Percentiles rank a stretch among this genome's conserved stretches.
phyloP scores from a whole-genome alignment of 2,329 filamentous ascomycete genomes.

The Verticillium nubilum region DNA sequence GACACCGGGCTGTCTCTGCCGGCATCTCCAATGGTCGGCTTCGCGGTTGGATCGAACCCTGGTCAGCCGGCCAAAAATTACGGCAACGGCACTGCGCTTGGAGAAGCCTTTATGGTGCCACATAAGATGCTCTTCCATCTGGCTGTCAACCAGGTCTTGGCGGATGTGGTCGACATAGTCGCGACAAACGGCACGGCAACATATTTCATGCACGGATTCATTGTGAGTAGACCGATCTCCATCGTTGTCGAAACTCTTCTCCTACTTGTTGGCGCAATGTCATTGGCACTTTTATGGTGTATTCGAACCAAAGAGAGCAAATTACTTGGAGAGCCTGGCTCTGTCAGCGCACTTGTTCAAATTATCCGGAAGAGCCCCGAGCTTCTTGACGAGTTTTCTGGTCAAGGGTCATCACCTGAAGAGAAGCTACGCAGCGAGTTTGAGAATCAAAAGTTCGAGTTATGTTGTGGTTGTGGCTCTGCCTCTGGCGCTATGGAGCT shows the following conservation, averaged over 20 bases:
- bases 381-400: conserved; percentile 13
- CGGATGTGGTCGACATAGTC: not conserved
- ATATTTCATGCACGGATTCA: conserved; percentile 18
- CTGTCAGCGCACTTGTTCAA: not conserved
- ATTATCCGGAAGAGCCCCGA: conserved; percentile 4
- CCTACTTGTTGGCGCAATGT: too few relatives aligned
- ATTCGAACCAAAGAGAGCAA: too few relatives aligned
- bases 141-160: conserved; percentile 9
- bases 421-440: conserved; percentile 3
- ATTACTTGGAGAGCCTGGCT: not conserved
- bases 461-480: conserved; percentile 7
- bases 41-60: conserved; percentile 19
- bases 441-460: conserved; percentile 9
- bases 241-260: conserved; percentile 22
- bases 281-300: too few relatives aligned
- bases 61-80: conserved; percentile 1
- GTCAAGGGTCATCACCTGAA: conserved; percentile 9
- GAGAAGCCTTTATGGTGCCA: conserved; percentile 13
- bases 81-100: not conserved
- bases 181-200: conserved; percentile 5
- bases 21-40: conserved; percentile 25
- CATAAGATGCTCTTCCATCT: conserved; percentile 26
- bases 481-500: not conserved
- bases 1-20: conserved; percentile 11
- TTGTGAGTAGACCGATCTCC: conserved; percentile 26